Percentiles rank a stretch among this genome's conserved stretches.
These are phyloP conservation scores for Puccinia polysora DNA, from an alignment of 1,284 basidiomycete genomes.

Conservation along the genomic window DNA sequence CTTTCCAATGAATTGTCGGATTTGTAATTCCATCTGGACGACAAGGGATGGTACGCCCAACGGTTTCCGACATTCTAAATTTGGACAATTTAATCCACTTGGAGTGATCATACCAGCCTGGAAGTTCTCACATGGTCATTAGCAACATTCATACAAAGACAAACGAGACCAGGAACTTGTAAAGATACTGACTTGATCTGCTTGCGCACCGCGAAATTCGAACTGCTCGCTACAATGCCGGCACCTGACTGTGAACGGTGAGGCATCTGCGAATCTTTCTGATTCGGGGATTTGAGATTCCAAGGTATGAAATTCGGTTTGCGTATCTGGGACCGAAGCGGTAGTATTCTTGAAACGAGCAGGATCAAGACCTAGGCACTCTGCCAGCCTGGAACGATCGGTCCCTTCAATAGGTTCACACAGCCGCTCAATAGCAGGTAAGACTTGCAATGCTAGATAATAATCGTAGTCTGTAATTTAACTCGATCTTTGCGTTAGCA, in stretches of 20 bases:
- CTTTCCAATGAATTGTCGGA: conserved; percentile 68
- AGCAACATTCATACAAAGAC: conserved; percentile 1
- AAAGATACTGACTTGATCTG: conserved; percentile 60
- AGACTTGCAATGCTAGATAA: conserved; percentile 84
- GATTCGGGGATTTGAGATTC: conserved; percentile 85
- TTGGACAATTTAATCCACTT: conserved; percentile 59
- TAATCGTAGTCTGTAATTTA: conserved; percentile 70
- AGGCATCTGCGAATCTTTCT: conserved; percentile 74
- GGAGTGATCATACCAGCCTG: conserved; percentile 53
- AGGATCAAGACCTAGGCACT: conserved; percentile 90
- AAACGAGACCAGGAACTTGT: conserved; percentile 57
- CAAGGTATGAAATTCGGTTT: conserved; percentile 70
- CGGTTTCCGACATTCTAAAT: conserved; percentile 59
- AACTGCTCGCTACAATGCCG: conserved; percentile 64
- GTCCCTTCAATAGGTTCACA: conserved; percentile 97
- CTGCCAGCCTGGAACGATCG: conserved; percentile 80
- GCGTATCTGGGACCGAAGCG: conserved; percentile 56
- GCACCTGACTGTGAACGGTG: conserved; percentile 69
- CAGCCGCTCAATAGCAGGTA: conserved; percentile 89
- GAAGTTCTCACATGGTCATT: not conserved
- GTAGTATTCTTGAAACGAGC: conserved; percentile 63
- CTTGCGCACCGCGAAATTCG: conserved; percentile 64
- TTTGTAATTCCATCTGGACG: conserved; percentile 78
- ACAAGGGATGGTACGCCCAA: conserved; percentile 65
- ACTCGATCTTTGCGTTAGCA: not conserved